Evolutionary conservation across 495 filamentous ascomycete genomes (phyloP).

Genomic region (Xylaria flabelliformis): DNA sequence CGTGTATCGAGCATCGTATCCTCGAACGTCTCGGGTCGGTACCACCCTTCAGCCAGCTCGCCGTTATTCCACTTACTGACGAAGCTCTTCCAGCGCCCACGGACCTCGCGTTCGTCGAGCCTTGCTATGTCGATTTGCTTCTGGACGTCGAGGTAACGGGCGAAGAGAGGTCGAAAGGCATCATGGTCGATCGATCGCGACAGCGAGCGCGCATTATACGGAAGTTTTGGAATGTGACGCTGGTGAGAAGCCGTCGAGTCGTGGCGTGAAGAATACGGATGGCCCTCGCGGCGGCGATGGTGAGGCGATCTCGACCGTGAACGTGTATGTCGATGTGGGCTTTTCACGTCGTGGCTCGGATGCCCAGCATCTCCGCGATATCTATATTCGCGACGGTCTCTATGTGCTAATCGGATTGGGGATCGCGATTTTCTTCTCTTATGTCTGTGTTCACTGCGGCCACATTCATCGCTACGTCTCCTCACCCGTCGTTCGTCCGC

Average conservation of each 20-base stretch:
- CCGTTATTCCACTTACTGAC: constrained; percentile 91
- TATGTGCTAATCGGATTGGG: neutral
- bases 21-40: constrained; percentile 71
- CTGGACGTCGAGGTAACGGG: constrained; percentile 87
- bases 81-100: constrained; percentile 94
- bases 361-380: neutral
- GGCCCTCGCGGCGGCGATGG: constrained; percentile 27
- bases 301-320: constrained; percentile 21
- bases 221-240: constrained; percentile 54
- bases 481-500: constrained; percentile 17
- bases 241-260: constrained; percentile 15
- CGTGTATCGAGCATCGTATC: constrained; percentile 50
- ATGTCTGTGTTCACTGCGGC: neutral
- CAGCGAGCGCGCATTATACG: constrained; percentile 68
- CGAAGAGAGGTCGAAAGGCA: constrained; percentile 74
- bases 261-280: constrained; percentile 34
- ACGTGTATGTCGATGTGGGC: neutral
- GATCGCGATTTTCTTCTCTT: constrained; percentile 18
- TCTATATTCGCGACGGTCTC: neutral
- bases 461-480: constrained; percentile 2
- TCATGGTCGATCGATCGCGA: constrained; percentile 66
- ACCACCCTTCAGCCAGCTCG: constrained; percentile 94
- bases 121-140: constrained; percentile 72
- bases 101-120: constrained; percentile 71
- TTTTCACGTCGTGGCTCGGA: neutral